A percentile compares a stretch with the other conserved stretches of the same genome.
Evolutionary conservation across 768 basidiomycete genomes (phyloP).

Genomic region (Mycena epipterygia): DNA sequence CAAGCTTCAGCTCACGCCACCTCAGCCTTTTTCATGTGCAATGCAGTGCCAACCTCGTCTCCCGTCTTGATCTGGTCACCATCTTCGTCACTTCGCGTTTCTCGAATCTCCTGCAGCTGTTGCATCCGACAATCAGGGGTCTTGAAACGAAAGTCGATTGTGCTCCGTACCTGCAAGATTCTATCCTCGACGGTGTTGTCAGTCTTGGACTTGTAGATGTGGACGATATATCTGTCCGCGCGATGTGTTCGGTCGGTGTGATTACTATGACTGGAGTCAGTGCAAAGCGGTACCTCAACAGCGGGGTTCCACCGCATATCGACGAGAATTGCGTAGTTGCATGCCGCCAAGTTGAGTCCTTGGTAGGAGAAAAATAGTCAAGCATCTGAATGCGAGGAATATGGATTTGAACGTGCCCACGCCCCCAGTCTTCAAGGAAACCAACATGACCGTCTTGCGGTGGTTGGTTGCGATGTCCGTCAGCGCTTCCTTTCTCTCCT

Average conservation of each 20-base stretch:
- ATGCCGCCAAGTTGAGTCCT: constrained; percentile 93
- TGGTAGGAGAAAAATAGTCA: constrained; percentile 18
- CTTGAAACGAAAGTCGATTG: neutral
- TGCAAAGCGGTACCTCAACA: constrained; percentile 66
- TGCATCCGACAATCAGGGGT: neutral
- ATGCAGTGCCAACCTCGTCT: too few relatives aligned
- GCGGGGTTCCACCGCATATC: constrained; percentile 98
- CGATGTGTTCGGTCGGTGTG: constrained; percentile 83
- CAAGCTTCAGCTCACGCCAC: too few relatives aligned
- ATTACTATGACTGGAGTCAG: neutral
- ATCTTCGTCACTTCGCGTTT: constrained; percentile 89
- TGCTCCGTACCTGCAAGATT: constrained; percentile 72
- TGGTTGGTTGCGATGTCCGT: constrained; percentile 76
- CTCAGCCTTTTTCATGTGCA: too few relatives aligned
- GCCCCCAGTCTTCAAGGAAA: constrained; percentile 96
- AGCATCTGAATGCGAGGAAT: neutral
- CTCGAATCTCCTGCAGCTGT: constrained; percentile 88
- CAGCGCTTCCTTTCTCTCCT: constrained; percentile 81
- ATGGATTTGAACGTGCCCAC: constrained; percentile 66
- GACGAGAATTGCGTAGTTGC: constrained; percentile 93
- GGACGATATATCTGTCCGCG: constrained; percentile 87
- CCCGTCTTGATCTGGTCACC: constrained; percentile 87
- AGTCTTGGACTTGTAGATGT: constrained; percentile 91
- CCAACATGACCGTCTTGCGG: constrained; percentile 83
- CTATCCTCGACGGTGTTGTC: constrained; percentile 90